Evolutionary conservation across 202 grass and related monocot species (phyloP), one percentile per base, ranked within the genome.

Genomic region (Carex arenaria): DNA sequence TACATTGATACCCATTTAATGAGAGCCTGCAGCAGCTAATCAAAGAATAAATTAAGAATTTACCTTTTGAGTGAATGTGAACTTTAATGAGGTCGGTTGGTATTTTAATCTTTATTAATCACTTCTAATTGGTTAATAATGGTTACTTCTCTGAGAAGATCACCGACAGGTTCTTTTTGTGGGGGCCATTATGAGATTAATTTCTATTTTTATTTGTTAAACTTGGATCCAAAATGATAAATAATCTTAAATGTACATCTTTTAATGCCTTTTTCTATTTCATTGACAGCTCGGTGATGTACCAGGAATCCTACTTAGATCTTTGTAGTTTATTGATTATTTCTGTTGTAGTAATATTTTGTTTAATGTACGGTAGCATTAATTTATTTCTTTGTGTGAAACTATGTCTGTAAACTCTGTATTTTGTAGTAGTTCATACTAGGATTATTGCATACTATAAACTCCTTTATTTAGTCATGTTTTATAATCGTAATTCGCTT

Each of bases 81-180:
- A 66, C n/a, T 81, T 66, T 42, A 52, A 66, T 14, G 2, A 18
- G 59, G 79, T 43, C 7, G 55, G 32, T 53, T 78, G 17, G 20
- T 67, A 67, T 49, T 47, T 54, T 67, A 82, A 67, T 82, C 43
- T 53, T 67, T 52, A 36, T 56, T 34, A 10, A 28, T 45, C 34
- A 34, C 45, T 82, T 82, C 7, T 82, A 51, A 80, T 51, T 82
- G 61, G 61, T 65, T 54, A 28, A 42, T 82, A 80, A 31, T 82
- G 61, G 61, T 65, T 54, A 28, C 79, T 82, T 66, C 43, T 54
- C 23, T 67, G 62, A 36, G 22, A 67, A 66, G 62, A 82, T 67
- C 79, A 82, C 79, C 79, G 79, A 82, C 79, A 82, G 17, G 13
- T 67, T 64, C 14, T 2, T 32, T 7, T 31, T 76, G 72, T 75